phyloP scores from a whole-genome alignment of 163 green algal genomes.

The Scenedesmus sp. region DNA sequence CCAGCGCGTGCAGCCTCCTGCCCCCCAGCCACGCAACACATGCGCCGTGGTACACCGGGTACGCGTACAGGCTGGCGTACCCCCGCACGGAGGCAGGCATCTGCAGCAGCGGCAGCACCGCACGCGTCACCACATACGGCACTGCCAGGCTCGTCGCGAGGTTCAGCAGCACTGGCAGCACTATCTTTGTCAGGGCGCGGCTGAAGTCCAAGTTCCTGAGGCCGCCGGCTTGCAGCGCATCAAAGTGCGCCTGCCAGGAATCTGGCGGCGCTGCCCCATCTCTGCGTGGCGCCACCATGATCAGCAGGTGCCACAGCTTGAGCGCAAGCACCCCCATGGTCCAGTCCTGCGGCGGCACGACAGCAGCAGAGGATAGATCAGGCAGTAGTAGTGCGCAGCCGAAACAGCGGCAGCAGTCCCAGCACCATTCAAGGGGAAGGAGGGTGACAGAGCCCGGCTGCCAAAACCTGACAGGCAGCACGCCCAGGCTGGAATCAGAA shows the following conservation, averaged over 20 bases:
- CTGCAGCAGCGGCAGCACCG: constrained; percentile 44
- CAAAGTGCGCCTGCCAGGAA: constrained; percentile 43
- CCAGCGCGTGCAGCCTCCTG: neutral
- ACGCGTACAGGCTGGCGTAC: constrained; percentile 32
- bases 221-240: constrained; percentile 38
- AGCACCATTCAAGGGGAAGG: neutral
- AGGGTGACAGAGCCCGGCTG: no score
- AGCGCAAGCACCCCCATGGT: constrained; percentile 53
- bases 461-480: no score
- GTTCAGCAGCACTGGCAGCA: constrained; percentile 41
- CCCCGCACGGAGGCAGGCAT: constrained; percentile 34
- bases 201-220: constrained; percentile 38
- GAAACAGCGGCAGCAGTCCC: no score
- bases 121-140: constrained; percentile 45
- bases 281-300: constrained; percentile 18
- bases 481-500: no score
- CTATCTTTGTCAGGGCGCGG: constrained; percentile 32
- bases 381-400: neutral
- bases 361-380: neutral
- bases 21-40: neutral
- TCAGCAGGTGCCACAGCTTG: constrained; percentile 55
- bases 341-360: constrained; percentile 37
- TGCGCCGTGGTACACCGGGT: constrained; percentile 32
- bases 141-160: constrained; percentile 36
- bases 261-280: constrained; percentile 13